Percentiles rank a stretch among this genome's conserved stretches.
Conservation (phyloP, 768 basidiomycete species). For the Dentipellis sp. region DNA sequence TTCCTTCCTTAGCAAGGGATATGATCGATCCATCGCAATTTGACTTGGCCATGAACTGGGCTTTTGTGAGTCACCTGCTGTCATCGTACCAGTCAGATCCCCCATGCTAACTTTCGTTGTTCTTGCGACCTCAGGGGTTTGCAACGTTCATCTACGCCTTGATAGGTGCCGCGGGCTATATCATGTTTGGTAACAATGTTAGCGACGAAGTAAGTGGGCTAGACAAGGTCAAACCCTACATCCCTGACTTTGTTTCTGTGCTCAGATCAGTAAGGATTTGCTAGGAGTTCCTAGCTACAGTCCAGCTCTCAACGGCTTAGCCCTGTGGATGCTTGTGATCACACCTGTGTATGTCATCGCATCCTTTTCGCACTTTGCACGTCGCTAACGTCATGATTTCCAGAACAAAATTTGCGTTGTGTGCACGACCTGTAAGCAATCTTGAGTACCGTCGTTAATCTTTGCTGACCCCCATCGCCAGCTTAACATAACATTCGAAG, state of each 20-base stretch:
- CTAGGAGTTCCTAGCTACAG: constrained; percentile 68
- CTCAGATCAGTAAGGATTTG: constrained; percentile 76
- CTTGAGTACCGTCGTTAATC: background rate
- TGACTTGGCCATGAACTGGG: constrained; percentile 72
- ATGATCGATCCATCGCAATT: constrained; percentile 81
- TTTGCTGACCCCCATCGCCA: constrained; percentile 20
- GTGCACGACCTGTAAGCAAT: constrained; percentile 62
- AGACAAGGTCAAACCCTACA: background rate
- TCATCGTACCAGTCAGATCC: background rate
- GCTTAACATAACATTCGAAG: constrained; percentile 79
- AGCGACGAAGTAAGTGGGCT: constrained; percentile 60
- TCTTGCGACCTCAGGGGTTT: constrained; percentile 1
- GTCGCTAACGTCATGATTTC: constrained; percentile 11
- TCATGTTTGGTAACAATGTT: constrained; percentile 82
- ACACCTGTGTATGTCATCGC: constrained; percentile 50
- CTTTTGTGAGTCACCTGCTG: constrained; percentile 51
- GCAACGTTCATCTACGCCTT: constrained; percentile 26
- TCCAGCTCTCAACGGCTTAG: constrained; percentile 55
- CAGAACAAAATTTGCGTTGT: constrained; percentile 84
- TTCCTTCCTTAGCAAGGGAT: constrained; percentile 84
- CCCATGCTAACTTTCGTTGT: background rate
- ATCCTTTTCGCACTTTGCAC: background rate
- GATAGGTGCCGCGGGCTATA: constrained; percentile 75
- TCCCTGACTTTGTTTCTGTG: too few relatives aligned
- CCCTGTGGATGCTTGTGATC: constrained; percentile 82